Conservation (phyloP, 1,139 yeast genomes). For the Candida sojae region DNA sequence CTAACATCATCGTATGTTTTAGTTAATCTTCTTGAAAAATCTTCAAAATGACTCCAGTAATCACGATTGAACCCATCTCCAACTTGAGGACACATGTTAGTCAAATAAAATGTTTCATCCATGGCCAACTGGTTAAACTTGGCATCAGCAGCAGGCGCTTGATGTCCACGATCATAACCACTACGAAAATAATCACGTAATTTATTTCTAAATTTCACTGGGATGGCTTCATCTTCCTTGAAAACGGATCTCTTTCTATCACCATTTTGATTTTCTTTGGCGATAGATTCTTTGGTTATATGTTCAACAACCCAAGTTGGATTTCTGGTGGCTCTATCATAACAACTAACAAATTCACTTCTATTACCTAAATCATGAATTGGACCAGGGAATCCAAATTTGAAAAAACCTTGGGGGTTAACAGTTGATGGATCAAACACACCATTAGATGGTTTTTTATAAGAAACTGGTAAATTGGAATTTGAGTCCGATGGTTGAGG, state of each 20-base stretch:
- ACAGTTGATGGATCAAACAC: slow-evolving; percentile 37
- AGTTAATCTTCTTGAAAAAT: slow-evolving; percentile 79
- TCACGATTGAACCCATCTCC: slow-evolving; percentile 98
- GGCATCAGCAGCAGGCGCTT: slow-evolving; percentile 98
- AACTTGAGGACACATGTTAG: slow-evolving; percentile 95
- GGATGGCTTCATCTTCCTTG: slow-evolving; percentile 85
- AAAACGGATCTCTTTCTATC: slow-evolving; percentile 83
- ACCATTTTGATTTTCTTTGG: slow-evolving; percentile 43
- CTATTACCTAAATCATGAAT: slow-evolving; percentile 77
- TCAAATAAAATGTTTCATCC: slow-evolving; percentile 88
- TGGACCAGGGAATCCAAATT: slow-evolving; percentile 95
- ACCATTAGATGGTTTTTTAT: slow-evolving; percentile 11
- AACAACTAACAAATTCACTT: slow-evolving; percentile 80
- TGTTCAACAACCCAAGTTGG: slow-evolving; percentile 94
- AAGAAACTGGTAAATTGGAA: slow-evolving; percentile 17
- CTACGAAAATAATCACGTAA: slow-evolving; percentile 88
- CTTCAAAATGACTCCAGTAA: slow-evolving; percentile 96
- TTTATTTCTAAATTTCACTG: slow-evolving; percentile 70
- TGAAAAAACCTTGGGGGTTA: slow-evolving; percentile 75
- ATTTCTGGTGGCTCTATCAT: slow-evolving; percentile 79
- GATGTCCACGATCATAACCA: slow-evolving; percentile 97
- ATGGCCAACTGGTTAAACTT: slow-evolving; percentile 86
- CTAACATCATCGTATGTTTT: slow-evolving; percentile 69
- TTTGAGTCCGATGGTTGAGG: slow-evolving; percentile 14
- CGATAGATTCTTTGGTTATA: slow-evolving; percentile 72